Base-by-base conservation (phyloP, 768 basidiomycete genomes). In the Paxillus involutus region DNA sequence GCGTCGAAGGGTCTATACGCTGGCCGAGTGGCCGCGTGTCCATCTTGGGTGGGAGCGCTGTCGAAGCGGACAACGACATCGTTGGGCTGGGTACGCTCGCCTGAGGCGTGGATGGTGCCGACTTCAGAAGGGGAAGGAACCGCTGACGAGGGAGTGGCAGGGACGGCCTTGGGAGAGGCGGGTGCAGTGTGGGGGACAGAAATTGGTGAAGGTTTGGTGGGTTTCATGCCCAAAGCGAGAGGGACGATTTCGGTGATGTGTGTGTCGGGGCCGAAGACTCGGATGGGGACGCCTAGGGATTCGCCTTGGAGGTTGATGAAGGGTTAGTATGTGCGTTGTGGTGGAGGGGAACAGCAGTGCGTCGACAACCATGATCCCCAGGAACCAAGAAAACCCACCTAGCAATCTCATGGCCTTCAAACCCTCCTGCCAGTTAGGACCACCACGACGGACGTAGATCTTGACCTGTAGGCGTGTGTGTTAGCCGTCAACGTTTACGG, bases 191-290 rank as follows among this genome's bases (percentile, higher is more conserved):
- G 59, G 21, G 81, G 77, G 47, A 77, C 61, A 42, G 79, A 73
- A 44, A 64, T 58, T 1, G 70, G 65, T 10, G 55, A 24, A 40
- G 64, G 53, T 58, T 71, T 69, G 37, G 52, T 36, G 40, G 76
- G 70, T 65, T 79, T 83, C 60, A 80, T 73, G 53, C 92, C 95
- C 56, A 99, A 86, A n/a, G 95, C 97, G 56, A 99, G 89, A 50
- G 97, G 97, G 26, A 99, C 96, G 59, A 98, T 97, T 70, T 92
- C 93, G 43, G 97, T 99, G 75, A 99, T 95, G 76, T 97, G 95
- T 21, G 95, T 95, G 68, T 98, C 96, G 57, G 97, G 97, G 57
- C 97, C 97, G 74, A 90, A 98, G 59, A 98, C 95, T 56, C 86
- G 86, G 76, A 99, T 98, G 49, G 94, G 93, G 57, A 99, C 94